Base-by-base conservation (phyloP, 2,329 filamentous ascomycete genomes). In the Acrocalymma vagum region DNA sequence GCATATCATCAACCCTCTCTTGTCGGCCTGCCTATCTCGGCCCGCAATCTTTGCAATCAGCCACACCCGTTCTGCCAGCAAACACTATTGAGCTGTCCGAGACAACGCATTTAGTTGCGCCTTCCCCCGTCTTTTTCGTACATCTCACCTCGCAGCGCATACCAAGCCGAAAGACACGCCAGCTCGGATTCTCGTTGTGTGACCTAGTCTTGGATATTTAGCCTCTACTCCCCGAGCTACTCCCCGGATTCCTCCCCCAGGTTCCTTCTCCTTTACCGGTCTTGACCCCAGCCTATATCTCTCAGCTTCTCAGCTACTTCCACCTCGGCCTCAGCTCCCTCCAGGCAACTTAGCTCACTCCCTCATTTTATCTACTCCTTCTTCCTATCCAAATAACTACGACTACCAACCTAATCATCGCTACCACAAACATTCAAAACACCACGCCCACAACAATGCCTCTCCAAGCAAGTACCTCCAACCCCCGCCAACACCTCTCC, bases 401-500 rank as follows among this genome's bases (percentile, higher is more conserved):
- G 6, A 18, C 20, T 30, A 25, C 36, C 43, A 18, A 24, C 29
- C 25, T 13, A 14, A 27, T 26, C 13, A 29, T 21, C 16, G 9
- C 40, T 10, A 29, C 20, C 26, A 22, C 9, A 25, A 31, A 34
- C 20, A 16, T 23, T 17, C 13, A 11, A 14, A 16, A 16, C 28
- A 35, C 28, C 18, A 43, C 29, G 21, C 23, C 23, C 18, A 24
- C 25, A 42, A 63, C 31, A 29, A 70, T 65, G 65, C 61, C 65
- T 49, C 40, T 60, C 26, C 48, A 51, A 28, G 29, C 49, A 16
- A 45, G 49, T 43, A 30, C 51, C 17, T 52, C 54, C 52, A 63
- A 62, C 56, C 68, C 69, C 31, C 70, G 69, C 53, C 63, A 70
- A 48, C 68, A 67, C 58, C 70, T 72, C 47, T 70, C 68, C 34